A percentile compares a stretch with the other conserved stretches of the same genome.
Evolutionary conservation across 768 basidiomycete genomes (phyloP).

Genomic region (Russula dissimulans): DNA sequence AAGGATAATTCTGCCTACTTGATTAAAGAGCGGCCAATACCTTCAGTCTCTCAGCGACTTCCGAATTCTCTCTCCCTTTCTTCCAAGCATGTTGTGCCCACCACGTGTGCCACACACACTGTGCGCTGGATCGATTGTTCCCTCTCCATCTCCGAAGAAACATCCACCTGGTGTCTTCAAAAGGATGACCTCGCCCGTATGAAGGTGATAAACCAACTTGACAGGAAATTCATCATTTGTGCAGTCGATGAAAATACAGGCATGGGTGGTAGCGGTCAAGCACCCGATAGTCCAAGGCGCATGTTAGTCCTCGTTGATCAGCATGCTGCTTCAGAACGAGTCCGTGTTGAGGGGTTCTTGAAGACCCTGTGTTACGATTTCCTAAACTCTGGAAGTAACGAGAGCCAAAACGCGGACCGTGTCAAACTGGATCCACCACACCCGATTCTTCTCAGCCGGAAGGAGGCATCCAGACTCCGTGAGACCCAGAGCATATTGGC

Average conservation of each 20-base stretch:
- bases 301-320: conserved; percentile 83
- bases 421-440: conserved; percentile 43
- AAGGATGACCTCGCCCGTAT: conserved; percentile 49
- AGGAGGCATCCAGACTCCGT: conserved; percentile 47
- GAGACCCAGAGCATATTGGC: conserved; percentile 41
- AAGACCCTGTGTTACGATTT: conserved; percentile 65
- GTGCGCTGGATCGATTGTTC: not conserved
- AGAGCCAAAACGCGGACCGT: conserved; percentile 28
- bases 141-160: not conserved
- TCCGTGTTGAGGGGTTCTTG: conserved; percentile 81
- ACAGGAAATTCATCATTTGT: conserved; percentile 85
- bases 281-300: conserved; percentile 12
- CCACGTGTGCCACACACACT: not conserved
- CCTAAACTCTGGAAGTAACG: conserved; percentile 28
- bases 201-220: conserved; percentile 72
- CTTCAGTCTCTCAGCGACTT: conserved; percentile 31
- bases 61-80: not conserved
- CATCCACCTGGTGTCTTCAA: conserved; percentile 28
- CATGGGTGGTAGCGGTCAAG: conserved; percentile 16
- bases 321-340: conserved; percentile 95
- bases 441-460: conserved; percentile 55
- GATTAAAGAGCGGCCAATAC: conserved; percentile 34
- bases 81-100: not conserved
- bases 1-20: conserved; percentile 53
- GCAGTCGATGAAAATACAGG: conserved; percentile 31